These are phyloP conservation scores for Saccharum spontaneum DNA, from an alignment of 176 grass and related monocot species.

Conservation along the genomic window DNA sequence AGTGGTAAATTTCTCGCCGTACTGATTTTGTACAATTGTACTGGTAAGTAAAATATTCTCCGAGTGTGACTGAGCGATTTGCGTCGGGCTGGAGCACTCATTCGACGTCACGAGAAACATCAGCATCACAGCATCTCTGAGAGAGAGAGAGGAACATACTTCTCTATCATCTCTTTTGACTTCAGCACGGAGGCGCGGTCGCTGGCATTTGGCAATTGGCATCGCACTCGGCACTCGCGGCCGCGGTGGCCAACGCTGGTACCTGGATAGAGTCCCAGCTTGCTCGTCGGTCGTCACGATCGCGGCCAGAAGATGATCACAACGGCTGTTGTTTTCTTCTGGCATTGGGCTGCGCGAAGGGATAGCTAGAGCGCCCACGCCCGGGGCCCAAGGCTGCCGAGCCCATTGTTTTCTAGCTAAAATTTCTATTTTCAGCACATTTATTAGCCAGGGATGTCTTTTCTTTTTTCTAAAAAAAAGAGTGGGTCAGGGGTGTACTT, in stretches of 20 bases:
- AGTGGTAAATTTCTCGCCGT: background rate
- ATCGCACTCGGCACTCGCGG: background rate
- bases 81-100: background rate
- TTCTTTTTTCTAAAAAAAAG: too few relatives aligned
- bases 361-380: background rate
- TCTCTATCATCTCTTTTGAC: background rate
- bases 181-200: background rate
- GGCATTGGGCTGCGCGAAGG: background rate
- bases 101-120: background rate
- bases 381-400: too few relatives aligned
- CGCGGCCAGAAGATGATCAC: background rate
- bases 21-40: constrained; percentile 1
- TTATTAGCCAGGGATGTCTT: too few relatives aligned
- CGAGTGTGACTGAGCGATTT: background rate
- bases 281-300: background rate
- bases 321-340: background rate
- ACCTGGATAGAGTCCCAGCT: constrained; percentile 10
- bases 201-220: background rate
- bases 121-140: background rate
- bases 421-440: too few relatives aligned
- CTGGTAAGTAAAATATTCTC: background rate
- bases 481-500: too few relatives aligned
- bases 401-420: background rate
- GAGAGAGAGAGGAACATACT: too few relatives aligned
- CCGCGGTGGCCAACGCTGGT: background rate